Evolutionary conservation across 257 asterid species (phyloP).

Genomic region (Solanum raphanifolium): DNA sequence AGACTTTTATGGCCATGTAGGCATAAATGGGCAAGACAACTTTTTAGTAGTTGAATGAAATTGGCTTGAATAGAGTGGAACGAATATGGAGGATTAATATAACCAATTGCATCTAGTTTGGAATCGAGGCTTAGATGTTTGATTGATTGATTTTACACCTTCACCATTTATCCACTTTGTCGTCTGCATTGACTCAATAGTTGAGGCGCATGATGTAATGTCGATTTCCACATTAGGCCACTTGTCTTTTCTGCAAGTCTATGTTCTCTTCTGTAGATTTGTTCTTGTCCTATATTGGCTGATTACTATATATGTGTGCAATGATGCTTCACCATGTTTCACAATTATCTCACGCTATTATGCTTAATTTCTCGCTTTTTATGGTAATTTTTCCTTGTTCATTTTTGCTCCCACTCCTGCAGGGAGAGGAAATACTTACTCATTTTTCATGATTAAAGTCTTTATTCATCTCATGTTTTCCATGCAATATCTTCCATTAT

Average conservation of each 20-base stretch:
- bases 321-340: neutral
- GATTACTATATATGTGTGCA: neutral
- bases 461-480: neutral
- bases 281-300: neutral
- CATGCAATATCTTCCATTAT: neutral
- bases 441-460: neutral
- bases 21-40: neutral
- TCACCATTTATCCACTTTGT: neutral
- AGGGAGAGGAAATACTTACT: neutral
- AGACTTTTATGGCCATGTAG: neutral
- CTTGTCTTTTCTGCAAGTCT: neutral
- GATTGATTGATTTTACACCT: neutral
- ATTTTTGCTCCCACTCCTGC: neutral
- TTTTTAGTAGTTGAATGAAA: neutral
- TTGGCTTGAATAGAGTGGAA: neutral
- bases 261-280: neutral
- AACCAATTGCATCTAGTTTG: neutral
- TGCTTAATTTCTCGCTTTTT: neutral
- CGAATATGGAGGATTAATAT: neutral
- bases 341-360: neutral
- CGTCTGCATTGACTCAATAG: neutral
- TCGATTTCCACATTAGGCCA: neutral
- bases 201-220: neutral
- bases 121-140: neutral
- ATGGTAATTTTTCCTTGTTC: neutral